Conservation (phyloP, 768 basidiomycete genomes). For the Hemileccinum rubropunctum region DNA sequence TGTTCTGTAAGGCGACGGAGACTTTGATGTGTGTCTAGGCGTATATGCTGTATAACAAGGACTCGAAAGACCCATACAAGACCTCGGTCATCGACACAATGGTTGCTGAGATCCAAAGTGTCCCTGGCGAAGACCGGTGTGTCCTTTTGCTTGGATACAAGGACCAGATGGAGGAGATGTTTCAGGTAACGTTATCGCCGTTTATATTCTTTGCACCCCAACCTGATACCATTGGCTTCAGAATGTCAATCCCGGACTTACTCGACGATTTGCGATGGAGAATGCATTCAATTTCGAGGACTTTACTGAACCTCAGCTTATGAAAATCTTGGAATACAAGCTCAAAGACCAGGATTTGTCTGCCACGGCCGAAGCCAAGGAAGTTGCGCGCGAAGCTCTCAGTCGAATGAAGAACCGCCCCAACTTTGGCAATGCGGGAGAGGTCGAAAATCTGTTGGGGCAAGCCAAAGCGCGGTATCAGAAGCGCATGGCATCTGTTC, state of each 20-base stretch:
- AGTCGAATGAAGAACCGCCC: constrained; percentile 39
- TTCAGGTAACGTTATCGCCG: constrained; percentile 46
- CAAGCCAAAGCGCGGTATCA: constrained; percentile 50
- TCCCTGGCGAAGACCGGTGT: constrained; percentile 68
- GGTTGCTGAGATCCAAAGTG: constrained; percentile 70
- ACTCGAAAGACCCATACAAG: constrained; percentile 49
- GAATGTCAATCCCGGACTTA: constrained; percentile 71
- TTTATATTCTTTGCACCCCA: not conserved
- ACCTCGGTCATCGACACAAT: constrained; percentile 73
- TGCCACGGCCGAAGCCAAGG: constrained; percentile 57
- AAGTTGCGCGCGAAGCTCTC: constrained; percentile 51
- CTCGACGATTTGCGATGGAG: constrained; percentile 67
- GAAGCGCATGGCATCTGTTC: constrained; percentile 34
- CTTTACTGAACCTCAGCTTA: constrained; percentile 53
- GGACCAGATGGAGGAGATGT: constrained; percentile 69
- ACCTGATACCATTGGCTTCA: constrained; percentile 20
- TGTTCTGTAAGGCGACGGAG: not conserved
- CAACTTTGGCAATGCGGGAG: constrained; percentile 67
- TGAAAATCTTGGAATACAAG: constrained; percentile 53
- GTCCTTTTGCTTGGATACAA: constrained; percentile 67
- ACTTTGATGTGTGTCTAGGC: constrained; percentile 41
- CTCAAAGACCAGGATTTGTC: constrained; percentile 54
- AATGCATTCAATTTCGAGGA: constrained; percentile 68
- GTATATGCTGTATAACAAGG: constrained; percentile 59
- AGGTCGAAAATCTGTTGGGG: constrained; percentile 60